Evolutionary conservation across 2,329 filamentous ascomycete genomes (phyloP).

Genomic region (Aureobasidium sp.): DNA sequence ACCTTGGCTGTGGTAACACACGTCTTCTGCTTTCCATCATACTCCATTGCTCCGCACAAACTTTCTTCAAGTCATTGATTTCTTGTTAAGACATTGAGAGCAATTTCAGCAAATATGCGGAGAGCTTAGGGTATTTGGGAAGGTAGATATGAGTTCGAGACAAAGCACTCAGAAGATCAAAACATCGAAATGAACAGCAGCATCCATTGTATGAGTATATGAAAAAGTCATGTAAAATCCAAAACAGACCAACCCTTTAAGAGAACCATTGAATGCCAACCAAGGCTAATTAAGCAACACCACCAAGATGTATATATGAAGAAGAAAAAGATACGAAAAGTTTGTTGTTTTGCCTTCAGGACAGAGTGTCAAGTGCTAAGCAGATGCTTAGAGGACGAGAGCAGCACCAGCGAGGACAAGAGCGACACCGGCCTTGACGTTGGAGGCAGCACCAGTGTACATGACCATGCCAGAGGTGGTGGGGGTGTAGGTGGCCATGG

Average conservation of each 20-base stretch:
- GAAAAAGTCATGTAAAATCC: background rate
- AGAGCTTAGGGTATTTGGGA: too few species aligned
- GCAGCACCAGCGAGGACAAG: background rate
- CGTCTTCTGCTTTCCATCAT: too few species aligned
- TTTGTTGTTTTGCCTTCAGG: background rate
- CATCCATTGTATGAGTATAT: background rate
- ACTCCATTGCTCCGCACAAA: too few species aligned
- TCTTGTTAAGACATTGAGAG: too few species aligned
- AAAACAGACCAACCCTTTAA: background rate
- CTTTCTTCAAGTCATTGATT: too few species aligned
- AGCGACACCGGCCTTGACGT: conserved; percentile 1
- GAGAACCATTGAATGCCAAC: conserved; percentile 7
- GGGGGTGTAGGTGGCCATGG: background rate
- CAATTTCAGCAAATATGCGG: too few species aligned
- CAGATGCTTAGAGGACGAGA: conserved; percentile 16
- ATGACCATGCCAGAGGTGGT: conserved; percentile 2
- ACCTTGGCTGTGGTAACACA: too few species aligned
- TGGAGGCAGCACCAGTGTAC: conserved; percentile 16
- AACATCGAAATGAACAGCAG: background rate
- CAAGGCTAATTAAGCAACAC: conserved; percentile 1
- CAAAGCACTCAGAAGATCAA: too few species aligned
- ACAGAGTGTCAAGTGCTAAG: background rate
- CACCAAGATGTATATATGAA: background rate
- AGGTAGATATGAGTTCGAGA: too few species aligned
- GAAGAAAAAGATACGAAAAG: background rate